Percentiles rank a stretch among this genome's conserved stretches.
These are phyloP conservation scores for Falciphora oryzae DNA, from an alignment of 2,329 filamentous ascomycete genomes.

Conservation along the genomic window DNA sequence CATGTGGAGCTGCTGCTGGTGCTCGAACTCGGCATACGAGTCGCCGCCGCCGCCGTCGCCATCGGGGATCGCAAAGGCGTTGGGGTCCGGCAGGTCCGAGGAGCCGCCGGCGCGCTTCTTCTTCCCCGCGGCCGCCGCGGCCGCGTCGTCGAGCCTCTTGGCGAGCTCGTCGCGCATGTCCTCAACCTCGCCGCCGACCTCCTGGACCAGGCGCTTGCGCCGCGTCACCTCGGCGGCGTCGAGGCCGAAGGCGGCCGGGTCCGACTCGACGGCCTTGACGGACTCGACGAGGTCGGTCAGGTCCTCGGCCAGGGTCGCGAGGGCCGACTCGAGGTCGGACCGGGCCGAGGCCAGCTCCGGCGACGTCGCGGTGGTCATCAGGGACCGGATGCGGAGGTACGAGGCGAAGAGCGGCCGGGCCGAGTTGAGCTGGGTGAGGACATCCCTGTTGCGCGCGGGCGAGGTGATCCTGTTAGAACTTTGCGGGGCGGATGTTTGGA, in stretches of 20 bases:
- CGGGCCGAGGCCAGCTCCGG: slow-evolving; percentile 81
- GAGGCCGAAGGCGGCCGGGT: slow-evolving; percentile 82
- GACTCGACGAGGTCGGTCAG: slow-evolving; percentile 82
- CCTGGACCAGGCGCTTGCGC: slow-evolving; percentile 74
- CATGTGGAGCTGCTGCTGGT: slow-evolving; percentile 83
- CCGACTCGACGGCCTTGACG: slow-evolving; percentile 79
- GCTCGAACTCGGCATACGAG: slow-evolving; percentile 75
- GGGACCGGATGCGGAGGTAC: slow-evolving; percentile 90
- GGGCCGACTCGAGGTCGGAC: slow-evolving; percentile 58
- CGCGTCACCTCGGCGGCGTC: slow-evolving; percentile 76
- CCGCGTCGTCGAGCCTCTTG: slow-evolving; percentile 44
- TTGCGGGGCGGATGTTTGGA: slow-evolving; percentile 5
- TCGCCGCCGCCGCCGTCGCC: slow-evolving; percentile 40
- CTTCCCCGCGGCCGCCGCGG: slow-evolving; percentile 19
- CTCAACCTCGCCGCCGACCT: slow-evolving; percentile 83
- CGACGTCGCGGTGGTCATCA: slow-evolving; percentile 63
- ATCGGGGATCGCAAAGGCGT: slow-evolving; percentile 53
- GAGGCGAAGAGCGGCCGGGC: slow-evolving; percentile 87
- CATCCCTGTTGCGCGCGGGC: slow-evolving; percentile 57
- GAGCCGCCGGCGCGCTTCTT: slow-evolving; percentile 26
- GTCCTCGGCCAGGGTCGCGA: slow-evolving; percentile 71
- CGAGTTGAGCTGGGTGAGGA: slow-evolving; percentile 73
- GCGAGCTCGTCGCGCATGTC: slow-evolving; percentile 81
- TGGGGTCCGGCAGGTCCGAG: slow-evolving; percentile 46
- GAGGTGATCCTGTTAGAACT: slow-evolving; percentile 9